Conservation (phyloP, 768 basidiomycete species). For the Phylloporus sp. region DNA sequence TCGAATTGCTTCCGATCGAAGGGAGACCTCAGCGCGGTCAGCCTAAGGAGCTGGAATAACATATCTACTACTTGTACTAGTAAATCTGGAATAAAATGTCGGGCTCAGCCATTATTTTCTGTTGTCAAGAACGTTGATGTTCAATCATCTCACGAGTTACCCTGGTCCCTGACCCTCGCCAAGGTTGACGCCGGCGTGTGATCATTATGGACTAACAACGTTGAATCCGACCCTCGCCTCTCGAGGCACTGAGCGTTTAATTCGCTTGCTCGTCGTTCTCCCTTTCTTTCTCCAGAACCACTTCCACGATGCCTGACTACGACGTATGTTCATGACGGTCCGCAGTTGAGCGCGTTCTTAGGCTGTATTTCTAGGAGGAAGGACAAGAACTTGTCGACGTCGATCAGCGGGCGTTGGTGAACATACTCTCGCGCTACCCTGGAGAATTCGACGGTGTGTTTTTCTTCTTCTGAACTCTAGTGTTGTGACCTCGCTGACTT, state of each 20-base stretch:
- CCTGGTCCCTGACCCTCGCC: not conserved
- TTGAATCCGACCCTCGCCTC: not conserved
- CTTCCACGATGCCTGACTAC: not conserved
- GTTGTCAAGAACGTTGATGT: too few species aligned
- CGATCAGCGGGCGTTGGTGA: slow-evolving; percentile 13
- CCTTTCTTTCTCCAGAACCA: not conserved
- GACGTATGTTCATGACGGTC: not conserved
- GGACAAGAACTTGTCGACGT: slow-evolving; percentile 15
- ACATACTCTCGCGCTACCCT: slow-evolving; percentile 18
- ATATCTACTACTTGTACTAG: too few species aligned
- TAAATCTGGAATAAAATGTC: too few species aligned
- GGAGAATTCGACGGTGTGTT: slow-evolving; percentile 8
- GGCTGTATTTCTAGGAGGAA: not conserved
- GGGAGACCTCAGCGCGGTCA: too few species aligned
- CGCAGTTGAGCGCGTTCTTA: not conserved
- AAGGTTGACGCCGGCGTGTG: not conserved
- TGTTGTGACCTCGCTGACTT: not conserved
- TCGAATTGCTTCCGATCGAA: too few species aligned
- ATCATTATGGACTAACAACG: slow-evolving; percentile 9
- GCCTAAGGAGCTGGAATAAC: too few species aligned
- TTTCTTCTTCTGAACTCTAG: not conserved
- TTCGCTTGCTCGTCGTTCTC: not conserved
- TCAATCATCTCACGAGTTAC: not conserved
- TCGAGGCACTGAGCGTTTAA: not conserved
- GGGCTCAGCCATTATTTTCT: too few species aligned